Conservation (phyloP, 2,329 filamentous ascomycete genomes). For the Penicillium sp. region DNA sequence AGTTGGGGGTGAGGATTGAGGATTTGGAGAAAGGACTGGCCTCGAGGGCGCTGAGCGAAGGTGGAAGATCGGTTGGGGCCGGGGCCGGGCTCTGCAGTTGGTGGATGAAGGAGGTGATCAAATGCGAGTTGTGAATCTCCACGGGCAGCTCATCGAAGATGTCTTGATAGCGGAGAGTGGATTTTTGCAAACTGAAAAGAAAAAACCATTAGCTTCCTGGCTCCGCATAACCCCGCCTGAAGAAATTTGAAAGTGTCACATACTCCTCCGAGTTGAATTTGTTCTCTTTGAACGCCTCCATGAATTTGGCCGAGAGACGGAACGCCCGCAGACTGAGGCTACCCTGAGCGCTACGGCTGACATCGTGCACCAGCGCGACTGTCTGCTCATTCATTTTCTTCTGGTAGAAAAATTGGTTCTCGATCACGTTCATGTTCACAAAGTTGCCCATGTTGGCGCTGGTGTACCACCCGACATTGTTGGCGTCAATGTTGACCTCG, state of each 20-base stretch:
- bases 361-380: constrained; percentile 87
- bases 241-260: constrained; percentile 28
- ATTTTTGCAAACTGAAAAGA: constrained; percentile 76
- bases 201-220: not conserved
- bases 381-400: constrained; percentile 81
- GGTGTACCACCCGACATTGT: constrained; percentile 97
- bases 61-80: constrained; percentile 66
- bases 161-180: constrained; percentile 86
- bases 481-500: constrained; percentile 97
- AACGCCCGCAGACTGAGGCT: constrained; percentile 85
- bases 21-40: constrained; percentile 54
- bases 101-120: constrained; percentile 90
- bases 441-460: constrained; percentile 99
- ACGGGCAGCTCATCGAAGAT: constrained; percentile 88
- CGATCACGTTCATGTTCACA: constrained; percentile 86
- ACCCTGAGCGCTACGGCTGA: constrained; percentile 89
- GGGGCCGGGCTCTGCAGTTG: constrained; percentile 69
- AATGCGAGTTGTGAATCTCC: constrained; percentile 90
- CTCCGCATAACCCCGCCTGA: not conserved
- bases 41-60: constrained; percentile 71
- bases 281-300: constrained; percentile 87
- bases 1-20: constrained; percentile 73
- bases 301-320: constrained; percentile 78
- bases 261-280: constrained; percentile 97
- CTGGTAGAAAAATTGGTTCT: constrained; percentile 98